A percentile compares a stretch with the other conserved stretches of the same genome.
These are phyloP conservation scores for Boletus semigastroideus DNA, from an alignment of 1,284 basidiomycete genomes.

Conservation along the genomic window DNA sequence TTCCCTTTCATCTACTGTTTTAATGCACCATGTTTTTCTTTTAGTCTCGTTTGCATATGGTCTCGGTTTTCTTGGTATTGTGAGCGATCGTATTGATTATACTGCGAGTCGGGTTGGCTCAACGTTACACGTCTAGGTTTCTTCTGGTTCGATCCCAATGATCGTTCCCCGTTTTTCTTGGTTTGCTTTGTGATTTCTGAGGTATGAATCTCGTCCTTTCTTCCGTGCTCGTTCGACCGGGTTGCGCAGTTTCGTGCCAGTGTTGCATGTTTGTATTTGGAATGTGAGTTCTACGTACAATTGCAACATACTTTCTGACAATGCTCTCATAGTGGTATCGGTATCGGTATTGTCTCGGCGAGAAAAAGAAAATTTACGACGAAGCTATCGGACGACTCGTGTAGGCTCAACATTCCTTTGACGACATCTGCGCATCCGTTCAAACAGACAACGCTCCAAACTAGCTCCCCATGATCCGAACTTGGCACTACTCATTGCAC, in stretches of 20 bases:
- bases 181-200: not conserved
- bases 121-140: not conserved
- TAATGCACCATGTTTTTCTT: not conserved
- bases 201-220: no score
- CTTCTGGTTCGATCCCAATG: not conserved
- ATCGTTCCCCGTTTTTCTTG: not conserved
- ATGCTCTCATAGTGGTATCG: not conserved
- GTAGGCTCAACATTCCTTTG: slow-evolving; percentile 13
- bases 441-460: slow-evolving; percentile 15
- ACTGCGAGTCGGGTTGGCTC: no score
- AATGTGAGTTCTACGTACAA: not conserved
- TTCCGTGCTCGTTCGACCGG: no score
- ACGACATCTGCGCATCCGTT: slow-evolving; percentile 13
- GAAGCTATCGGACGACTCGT: slow-evolving; percentile 2
- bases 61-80: slow-evolving; percentile 1
- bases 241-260: not conserved
- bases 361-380: slow-evolving; percentile 18
- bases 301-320: no score
- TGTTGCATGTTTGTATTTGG: slow-evolving; percentile 1
- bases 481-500: slow-evolving; percentile 13
- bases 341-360: slow-evolving; percentile 13
- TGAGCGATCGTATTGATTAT: not conserved
- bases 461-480: slow-evolving; percentile 14
- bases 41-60: not conserved
- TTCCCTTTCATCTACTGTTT: not conserved